Percentiles rank a stretch among this genome's conserved stretches.
These are phyloP conservation scores for Solanum sejunctum DNA, from an alignment of 257 asterid species.

Conservation along the genomic window DNA sequence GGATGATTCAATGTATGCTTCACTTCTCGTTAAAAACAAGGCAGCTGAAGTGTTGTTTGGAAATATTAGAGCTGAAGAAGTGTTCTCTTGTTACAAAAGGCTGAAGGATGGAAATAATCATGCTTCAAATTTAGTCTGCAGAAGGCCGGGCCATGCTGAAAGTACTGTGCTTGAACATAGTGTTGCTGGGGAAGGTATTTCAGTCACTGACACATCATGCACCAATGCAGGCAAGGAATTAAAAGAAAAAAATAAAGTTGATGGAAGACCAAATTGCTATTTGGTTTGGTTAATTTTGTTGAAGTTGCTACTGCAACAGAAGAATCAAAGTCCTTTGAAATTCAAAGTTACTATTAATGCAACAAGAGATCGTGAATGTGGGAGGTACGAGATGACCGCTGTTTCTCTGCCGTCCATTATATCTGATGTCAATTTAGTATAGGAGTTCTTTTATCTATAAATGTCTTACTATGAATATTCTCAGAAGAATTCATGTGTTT, in stretches of 20 bases:
- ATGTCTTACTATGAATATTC: not conserved
- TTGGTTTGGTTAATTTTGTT: slow-evolving; percentile 45
- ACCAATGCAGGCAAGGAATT: not conserved
- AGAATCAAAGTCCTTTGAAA: slow-evolving; percentile 42
- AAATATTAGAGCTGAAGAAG: slow-evolving; percentile 43
- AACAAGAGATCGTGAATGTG: slow-evolving; percentile 38
- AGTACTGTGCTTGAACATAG: not conserved
- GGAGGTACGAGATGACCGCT: slow-evolving; percentile 46
- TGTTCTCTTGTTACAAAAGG: slow-evolving; percentile 28
- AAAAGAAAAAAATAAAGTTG: not conserved
- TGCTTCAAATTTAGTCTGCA: not conserved
- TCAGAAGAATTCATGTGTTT: not conserved
- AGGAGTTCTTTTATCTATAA: not conserved
- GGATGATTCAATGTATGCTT: slow-evolving; percentile 48
- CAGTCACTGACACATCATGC: not conserved
- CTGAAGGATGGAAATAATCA: slow-evolving; percentile 2
- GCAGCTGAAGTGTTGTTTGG: slow-evolving; percentile 59
- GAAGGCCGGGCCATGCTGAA: not conserved
- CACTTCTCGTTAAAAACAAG: slow-evolving; percentile 41
- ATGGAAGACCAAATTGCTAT: slow-evolving; percentile 18
- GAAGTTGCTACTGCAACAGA: slow-evolving; percentile 34
- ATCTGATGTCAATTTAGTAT: not conserved
- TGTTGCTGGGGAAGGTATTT: not conserved
- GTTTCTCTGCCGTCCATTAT: slow-evolving; percentile 31
- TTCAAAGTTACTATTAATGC: slow-evolving; percentile 33